phyloP scores from a whole-genome alignment of 2,329 filamentous ascomycete genomes.

The Lasiodiplodia sp. region DNA sequence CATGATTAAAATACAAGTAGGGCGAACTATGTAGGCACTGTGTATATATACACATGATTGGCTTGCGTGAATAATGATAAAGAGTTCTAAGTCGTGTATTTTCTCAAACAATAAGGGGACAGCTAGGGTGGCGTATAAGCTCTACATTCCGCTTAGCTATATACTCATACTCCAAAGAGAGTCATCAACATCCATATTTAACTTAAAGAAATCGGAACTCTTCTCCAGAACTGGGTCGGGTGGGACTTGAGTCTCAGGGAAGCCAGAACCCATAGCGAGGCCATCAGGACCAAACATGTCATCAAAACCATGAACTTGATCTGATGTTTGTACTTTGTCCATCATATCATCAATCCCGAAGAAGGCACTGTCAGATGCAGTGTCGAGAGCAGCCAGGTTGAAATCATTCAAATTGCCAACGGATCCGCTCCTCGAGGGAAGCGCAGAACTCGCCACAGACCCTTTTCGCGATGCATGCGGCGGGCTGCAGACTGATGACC shows the following conservation, averaged over 20 bases:
- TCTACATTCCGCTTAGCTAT: background rate
- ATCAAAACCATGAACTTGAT: background rate
- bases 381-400: background rate
- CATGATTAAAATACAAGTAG: no score
- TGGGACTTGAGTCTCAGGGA: background rate
- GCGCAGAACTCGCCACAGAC: background rate
- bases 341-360: background rate
- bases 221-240: background rate
- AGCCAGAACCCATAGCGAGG: background rate
- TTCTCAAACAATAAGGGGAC: no score
- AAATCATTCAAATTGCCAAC: background rate
- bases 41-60: no score
- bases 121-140: no score
- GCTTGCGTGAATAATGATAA: no score
- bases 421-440: background rate
- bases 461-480: background rate
- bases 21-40: no score
- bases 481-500: background rate
- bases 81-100: no score
- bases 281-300: background rate
- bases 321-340: background rate
- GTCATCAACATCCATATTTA: conserved; percentile 4
- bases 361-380: background rate
- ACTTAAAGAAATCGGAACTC: background rate
- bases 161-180: background rate